Base-by-base conservation (phyloP, 805 yeast species). In the Lipomyces kockii region DNA sequence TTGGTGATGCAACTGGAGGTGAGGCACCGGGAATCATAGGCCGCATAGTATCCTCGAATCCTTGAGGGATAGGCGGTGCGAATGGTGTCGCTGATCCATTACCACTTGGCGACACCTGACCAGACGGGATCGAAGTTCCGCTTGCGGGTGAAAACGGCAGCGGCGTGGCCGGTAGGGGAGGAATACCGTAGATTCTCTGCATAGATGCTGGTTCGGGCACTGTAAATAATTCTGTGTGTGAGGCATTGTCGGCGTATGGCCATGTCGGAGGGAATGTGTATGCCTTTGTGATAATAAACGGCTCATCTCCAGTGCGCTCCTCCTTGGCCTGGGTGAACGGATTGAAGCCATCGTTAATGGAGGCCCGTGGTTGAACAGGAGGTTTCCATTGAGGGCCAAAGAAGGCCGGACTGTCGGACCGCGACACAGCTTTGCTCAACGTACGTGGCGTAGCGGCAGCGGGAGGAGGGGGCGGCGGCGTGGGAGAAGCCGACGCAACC, bases 1-100 rank as follows among this genome's bases (percentile, higher is more conserved):
- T 61, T 8, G 71, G 71, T 11, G 71, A 68, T 5, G 66, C 55
- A 7, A 68, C 56, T 17, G 70, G 65, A 8, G 71, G 71, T 14
- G 71, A 63, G 6, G 65, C 58, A 11, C 63, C 62, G 14, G 66
- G 37, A 27, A 68, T 46, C 54, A 68, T 52, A 8, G 62, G 54
- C 9, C 71, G 60, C 65, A 65, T 60, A 12, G 65, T 46, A 29
- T 67, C 71, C 29, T 68, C 71, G 46, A n/a, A 67, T 17, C 51
- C 58, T 37, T 61, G 63, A 25, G 67, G 62, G 3, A 64, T 35
- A 12, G 39, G n/a, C 2, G 61, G 58, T n/a, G 62, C 59, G 27
- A 62, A 57, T 14, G 71, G 69, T 2, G 63, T 58, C 5, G 64
- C 65, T 11, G 69, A 62, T 20, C 70, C 70, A 32, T 54, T 66